Conservation (phyloP, 2,329 filamentous ascomycete species). For the Leptographium galeiforme region DNA sequence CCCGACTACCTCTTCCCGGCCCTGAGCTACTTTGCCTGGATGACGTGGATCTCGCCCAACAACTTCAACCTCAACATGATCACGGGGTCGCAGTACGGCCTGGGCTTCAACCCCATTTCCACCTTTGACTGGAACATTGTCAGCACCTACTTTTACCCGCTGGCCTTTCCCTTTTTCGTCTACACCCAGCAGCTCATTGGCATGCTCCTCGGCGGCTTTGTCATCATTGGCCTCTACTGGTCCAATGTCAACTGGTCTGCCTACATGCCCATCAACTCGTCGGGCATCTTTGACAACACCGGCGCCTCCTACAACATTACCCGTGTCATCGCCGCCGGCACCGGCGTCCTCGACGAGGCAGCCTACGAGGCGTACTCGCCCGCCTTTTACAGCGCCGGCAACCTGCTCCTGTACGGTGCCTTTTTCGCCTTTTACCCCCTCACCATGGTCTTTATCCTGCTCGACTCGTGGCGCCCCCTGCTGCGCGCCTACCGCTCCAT, state of each 20-base stretch:
- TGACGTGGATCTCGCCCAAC: slow-evolving; percentile 37
- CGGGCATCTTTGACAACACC: slow-evolving; percentile 35
- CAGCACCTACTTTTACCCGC: slow-evolving; percentile 17
- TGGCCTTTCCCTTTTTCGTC: slow-evolving; percentile 37
- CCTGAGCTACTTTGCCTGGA: slow-evolving; percentile 35
- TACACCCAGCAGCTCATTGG: slow-evolving; percentile 50
- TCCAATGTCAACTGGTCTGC: slow-evolving; percentile 42
- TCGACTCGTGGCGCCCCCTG: slow-evolving; percentile 21
- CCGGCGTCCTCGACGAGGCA: slow-evolving; percentile 29
- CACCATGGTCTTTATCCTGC: slow-evolving; percentile 34
- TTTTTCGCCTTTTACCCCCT: slow-evolving; percentile 43
- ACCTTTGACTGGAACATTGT: slow-evolving; percentile 27
- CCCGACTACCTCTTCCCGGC: slow-evolving; percentile 34
- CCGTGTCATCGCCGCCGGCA: slow-evolving; percentile 23
- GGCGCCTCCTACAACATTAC: slow-evolving; percentile 34
- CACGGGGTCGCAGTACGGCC: slow-evolving; percentile 20
- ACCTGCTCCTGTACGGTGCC: slow-evolving; percentile 36
- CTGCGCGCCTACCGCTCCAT: slow-evolving; percentile 2
- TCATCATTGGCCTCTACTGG: slow-evolving; percentile 46
- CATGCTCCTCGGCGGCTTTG: slow-evolving; percentile 38
- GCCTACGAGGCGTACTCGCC: slow-evolving; percentile 38
- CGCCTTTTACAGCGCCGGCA: slow-evolving; percentile 35
- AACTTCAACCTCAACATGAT: slow-evolving; percentile 19
- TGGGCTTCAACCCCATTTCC: slow-evolving; percentile 21
- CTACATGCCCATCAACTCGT: slow-evolving; percentile 37